Evolutionary conservation across 495 filamentous ascomycete genomes (phyloP).

Genomic region (Aspergillus indologenus): DNA sequence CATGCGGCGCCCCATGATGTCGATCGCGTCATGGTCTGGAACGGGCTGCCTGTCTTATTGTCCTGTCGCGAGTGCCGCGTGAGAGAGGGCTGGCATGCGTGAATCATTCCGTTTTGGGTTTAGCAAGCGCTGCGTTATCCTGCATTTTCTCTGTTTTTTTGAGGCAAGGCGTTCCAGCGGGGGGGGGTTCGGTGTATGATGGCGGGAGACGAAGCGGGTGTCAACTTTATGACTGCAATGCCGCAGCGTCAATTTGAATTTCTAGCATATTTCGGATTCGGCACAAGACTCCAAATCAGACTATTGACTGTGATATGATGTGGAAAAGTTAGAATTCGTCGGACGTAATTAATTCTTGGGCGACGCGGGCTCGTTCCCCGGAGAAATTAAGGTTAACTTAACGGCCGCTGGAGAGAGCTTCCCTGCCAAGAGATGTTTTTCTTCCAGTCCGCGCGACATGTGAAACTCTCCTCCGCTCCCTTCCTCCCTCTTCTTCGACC

Average conservation of each 20-base stretch:
- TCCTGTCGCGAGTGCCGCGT: slow-evolving; percentile 34
- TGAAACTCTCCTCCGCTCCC: not conserved
- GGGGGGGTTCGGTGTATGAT: not conserved
- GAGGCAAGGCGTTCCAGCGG: slow-evolving; percentile 13
- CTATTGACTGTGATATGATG: too few relatives aligned
- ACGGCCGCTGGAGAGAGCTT: not conserved
- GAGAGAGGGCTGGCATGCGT: slow-evolving; percentile 37
- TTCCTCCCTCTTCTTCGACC: not conserved
- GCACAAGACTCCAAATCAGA: not conserved
- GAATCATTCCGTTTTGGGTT: slow-evolving; percentile 9
- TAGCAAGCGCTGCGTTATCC: slow-evolving; percentile 12
- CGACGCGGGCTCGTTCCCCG: not conserved
- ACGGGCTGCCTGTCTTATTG: slow-evolving; percentile 37
- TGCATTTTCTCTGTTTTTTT: not conserved
- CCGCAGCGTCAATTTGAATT: too few relatives aligned
- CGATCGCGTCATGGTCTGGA: slow-evolving; percentile 33
- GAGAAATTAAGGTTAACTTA: not conserved
- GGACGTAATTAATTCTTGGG: too few relatives aligned
- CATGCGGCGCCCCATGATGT: slow-evolving; percentile 31
- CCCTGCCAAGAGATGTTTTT: not conserved
- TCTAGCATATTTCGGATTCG: not conserved
- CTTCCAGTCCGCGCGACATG: not conserved
- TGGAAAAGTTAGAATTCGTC: too few relatives aligned
- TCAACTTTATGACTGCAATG: too few relatives aligned
- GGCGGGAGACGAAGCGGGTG: slow-evolving; percentile 2